Evolutionary conservation across 352 stramenopile genomes (phyloP).

Genomic region (Phytophthora brassicae): DNA sequence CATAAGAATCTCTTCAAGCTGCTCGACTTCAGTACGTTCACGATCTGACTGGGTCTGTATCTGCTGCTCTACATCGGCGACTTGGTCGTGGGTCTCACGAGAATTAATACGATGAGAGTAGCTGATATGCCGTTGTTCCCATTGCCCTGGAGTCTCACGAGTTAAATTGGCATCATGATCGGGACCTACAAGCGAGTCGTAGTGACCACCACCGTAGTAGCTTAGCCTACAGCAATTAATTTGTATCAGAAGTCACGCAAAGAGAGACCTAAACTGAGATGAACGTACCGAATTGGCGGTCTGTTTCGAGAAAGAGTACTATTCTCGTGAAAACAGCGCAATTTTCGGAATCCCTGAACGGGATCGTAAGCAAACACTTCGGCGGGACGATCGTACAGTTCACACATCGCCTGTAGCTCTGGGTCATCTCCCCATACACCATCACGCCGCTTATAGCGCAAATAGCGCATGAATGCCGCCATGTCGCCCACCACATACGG

Average conservation of each 20-base stretch:
- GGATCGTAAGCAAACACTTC: constrained; percentile 91
- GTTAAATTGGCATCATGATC: constrained; percentile 62
- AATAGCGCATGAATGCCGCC: constrained; percentile 88
- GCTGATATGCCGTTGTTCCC: constrained; percentile 67
- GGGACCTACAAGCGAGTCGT: constrained; percentile 83
- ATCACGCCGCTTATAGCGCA: constrained; percentile 87
- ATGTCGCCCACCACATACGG: constrained; percentile 89
- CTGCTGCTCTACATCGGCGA: constrained; percentile 30
- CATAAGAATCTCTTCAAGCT: constrained; percentile 71
- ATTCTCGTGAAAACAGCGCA: constrained; percentile 90
- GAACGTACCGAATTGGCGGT: constrained; percentile 64
- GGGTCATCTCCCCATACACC: constrained; percentile 95
- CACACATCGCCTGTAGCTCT: constrained; percentile 95
- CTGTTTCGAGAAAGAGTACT: constrained; percentile 52
- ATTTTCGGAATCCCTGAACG: constrained; percentile 62
- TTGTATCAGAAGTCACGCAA: neutral
- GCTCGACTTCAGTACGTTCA: constrained; percentile 65
- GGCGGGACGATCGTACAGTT: constrained; percentile 92
- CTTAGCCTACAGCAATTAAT: constrained; percentile 56
- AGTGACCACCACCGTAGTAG: constrained; percentile 92
- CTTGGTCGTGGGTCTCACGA: constrained; percentile 36
- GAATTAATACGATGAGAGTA: constrained; percentile 76
- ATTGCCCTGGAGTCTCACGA: constrained; percentile 57
- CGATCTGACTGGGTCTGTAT: constrained; percentile 36
- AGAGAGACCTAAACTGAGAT: neutral